Base-by-base conservation (phyloP, 1,139 yeast species). In the Kodamaea plutei region DNA sequence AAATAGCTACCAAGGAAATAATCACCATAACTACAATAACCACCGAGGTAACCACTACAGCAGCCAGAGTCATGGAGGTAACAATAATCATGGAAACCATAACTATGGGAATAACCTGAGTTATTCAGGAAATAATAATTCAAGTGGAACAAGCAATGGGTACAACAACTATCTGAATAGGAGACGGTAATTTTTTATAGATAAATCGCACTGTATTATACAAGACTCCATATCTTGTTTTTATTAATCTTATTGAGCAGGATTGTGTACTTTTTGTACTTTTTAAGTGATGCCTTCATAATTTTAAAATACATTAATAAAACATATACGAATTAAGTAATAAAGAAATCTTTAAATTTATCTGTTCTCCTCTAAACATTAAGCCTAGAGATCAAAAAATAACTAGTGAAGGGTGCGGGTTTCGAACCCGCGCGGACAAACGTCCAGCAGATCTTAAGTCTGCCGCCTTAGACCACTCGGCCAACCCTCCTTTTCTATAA, bases 371-470 rank as follows among this genome's bases (percentile, higher is more conserved):
- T n/a, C n/a, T n/a, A n/a, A n/a, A n/a, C n/a, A n/a, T n/a, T n/a
- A n/a, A n/a, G n/a, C n/a, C n/a, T n/a, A n/a, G n/a, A n/a, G n/a
- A 17, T 17, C 6, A 17, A 25, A 25, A 16, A 54, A 67, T 66
- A 66, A 56, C 57, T 62, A 61, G 51, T 76, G 83, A 75, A 75
- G 82, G 82, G 72, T 73, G 83, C 82, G 83, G 75, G 83, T 81
- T 76, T 76, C 83, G 83, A 77, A 77, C 83, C 76, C 83, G 82
- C 83, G 83, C 83, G 83, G 82, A 74, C 78, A 56, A n/a, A 48
- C 45, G 67, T 63, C 71, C 71, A 64, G 61, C 61, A 58, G 71
- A 64, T 61, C 71, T 64, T 64, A 64, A 64, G 71, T 64, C 71
- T 60, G 61, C 69, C 71, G 70, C 71, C 71, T 64, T 64, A 64